Evolutionary conservation across 768 basidiomycete genomes (phyloP).

Genomic region (Mrakia hoshinonis): DNA sequence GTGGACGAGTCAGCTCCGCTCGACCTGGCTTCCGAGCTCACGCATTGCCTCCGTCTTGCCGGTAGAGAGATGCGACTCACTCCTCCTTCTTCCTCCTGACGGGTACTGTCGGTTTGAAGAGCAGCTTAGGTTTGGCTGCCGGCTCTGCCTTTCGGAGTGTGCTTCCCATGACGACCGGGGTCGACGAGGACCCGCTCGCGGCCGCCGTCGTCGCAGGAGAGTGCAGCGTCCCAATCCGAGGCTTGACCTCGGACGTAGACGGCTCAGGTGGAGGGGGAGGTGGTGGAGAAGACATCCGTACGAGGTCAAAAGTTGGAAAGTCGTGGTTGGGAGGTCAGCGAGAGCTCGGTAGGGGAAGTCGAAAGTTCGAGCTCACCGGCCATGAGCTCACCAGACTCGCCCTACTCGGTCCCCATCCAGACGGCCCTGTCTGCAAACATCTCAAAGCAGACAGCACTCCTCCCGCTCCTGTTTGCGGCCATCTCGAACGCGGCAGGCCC

Average conservation of each 20-base stretch:
- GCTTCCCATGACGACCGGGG: constrained; percentile 22
- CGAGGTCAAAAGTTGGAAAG: neutral
- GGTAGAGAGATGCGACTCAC: no score
- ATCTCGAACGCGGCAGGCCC: constrained; percentile 2
- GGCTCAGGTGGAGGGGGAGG: neutral
- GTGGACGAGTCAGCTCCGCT: neutral
- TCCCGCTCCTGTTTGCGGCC: constrained; percentile 3
- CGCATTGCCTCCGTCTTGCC: no score
- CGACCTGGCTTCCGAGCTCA: neutral
- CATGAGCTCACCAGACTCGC: neutral
- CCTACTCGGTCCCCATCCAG: neutral
- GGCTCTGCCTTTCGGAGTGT: constrained; percentile 4
- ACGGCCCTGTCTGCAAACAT: constrained; percentile 13
- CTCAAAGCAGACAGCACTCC: constrained; percentile 3
- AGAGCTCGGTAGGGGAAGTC: neutral
- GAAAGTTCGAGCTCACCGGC: neutral
- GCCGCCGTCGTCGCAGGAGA: neutral
- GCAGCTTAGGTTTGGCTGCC: constrained; percentile 20
- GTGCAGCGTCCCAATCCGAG: neutral
- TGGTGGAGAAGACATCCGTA: neutral
- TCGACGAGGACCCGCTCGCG: neutral
- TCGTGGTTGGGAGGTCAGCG: neutral
- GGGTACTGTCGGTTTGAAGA: constrained; percentile 26
- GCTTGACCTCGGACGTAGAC: neutral
- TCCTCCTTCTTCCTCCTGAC: constrained; percentile 25